These are phyloP conservation scores for Entomortierella chlamydospora DNA, from an alignment of 192 early-diverging fungal species.

Conservation along the genomic window DNA sequence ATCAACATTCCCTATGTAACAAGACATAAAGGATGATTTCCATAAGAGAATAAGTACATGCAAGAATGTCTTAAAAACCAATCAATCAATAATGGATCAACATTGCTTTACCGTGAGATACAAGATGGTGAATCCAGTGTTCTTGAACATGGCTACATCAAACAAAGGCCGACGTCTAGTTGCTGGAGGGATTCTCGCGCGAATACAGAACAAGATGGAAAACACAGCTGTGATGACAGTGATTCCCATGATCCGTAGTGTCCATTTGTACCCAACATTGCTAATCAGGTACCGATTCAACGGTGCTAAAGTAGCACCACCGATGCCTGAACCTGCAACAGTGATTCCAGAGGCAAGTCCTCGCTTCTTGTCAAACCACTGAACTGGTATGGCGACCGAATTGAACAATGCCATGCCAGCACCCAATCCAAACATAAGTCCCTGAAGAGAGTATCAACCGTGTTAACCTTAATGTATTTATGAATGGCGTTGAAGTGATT, in stretches of 20 bases:
- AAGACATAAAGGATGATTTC: no score
- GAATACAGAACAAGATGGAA: slow-evolving; percentile 9
- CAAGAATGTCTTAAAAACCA: no score
- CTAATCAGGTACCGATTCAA: slow-evolving; percentile 20
- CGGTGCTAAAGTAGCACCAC: slow-evolving; percentile 71
- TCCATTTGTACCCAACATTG: no score
- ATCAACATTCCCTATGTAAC: slow-evolving; percentile 14
- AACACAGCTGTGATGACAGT: slow-evolving; percentile 15
- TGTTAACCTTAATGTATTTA: no score
- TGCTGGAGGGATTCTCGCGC: slow-evolving; percentile 5
- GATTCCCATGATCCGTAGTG: no score
- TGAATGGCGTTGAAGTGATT: no score
- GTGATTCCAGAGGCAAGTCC: slow-evolving; percentile 74
- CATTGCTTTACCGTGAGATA: no score
- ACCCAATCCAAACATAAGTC: slow-evolving; percentile 72
- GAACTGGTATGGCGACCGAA: slow-evolving; percentile 67
- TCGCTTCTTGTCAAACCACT: slow-evolving; percentile 72
- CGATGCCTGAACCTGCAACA: slow-evolving; percentile 74
- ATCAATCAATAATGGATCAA: no score
- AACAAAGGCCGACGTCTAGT: slow-evolving; percentile 30
- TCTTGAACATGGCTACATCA: slow-evolving; percentile 37
- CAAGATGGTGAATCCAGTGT: no score
- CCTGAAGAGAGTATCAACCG: no score
- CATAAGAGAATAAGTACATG: no score
- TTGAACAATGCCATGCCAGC: slow-evolving; percentile 67